These are phyloP conservation scores for Penicillium malachiteum DNA, from an alignment of 495 filamentous ascomycete genomes.

Conservation along the genomic window DNA sequence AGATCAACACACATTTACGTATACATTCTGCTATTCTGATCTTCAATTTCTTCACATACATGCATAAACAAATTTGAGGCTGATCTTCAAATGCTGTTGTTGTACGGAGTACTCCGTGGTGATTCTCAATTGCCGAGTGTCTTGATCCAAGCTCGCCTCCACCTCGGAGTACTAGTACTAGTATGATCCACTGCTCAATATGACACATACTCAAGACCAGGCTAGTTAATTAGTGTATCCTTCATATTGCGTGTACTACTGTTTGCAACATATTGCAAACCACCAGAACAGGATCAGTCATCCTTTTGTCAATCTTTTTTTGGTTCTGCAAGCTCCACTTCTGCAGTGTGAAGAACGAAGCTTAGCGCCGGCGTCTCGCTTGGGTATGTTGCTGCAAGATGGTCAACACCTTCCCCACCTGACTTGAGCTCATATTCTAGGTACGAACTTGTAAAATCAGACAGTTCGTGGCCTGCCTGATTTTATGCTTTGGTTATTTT, in stretches of 20 bases:
- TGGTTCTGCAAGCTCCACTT: neutral
- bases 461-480: too few species aligned
- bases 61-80: too few species aligned
- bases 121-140: too few species aligned
- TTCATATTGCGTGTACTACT: neutral
- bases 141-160: neutral
- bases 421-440: too few species aligned
- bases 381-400: neutral
- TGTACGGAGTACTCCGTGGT: too few species aligned
- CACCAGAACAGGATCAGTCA: too few species aligned
- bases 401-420: neutral
- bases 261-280: too few species aligned
- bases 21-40: too few species aligned
- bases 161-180: neutral
- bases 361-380: constrained; percentile 23
- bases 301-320: neutral
- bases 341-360: constrained; percentile 6
- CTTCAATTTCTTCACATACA: too few species aligned
- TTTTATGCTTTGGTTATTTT: too few species aligned
- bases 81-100: neutral
- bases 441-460: too few species aligned
- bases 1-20: constrained; percentile 6
- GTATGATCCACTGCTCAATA: neutral
- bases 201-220: neutral
- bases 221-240: neutral